Evolutionary conservation across 2,329 filamentous ascomycete genomes (phyloP), one percentile per base, ranked within the genome.

Genomic region (Emydomyces testavorans): DNA sequence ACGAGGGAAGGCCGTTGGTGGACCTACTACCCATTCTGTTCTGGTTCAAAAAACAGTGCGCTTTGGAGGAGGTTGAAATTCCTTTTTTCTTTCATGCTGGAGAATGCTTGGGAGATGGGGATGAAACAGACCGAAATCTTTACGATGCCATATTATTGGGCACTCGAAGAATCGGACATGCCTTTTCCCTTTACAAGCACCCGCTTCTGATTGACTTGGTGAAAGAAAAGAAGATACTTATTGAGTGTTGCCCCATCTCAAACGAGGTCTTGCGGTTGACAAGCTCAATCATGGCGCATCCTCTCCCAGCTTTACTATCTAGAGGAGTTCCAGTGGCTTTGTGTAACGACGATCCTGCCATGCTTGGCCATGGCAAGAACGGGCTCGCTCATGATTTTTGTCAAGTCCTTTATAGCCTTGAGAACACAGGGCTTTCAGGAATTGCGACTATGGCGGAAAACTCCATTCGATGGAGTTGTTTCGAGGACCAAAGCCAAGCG

Each of bases 21-120:
- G 84, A 92, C 55, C 69, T 94, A 2, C 75, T 90, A 0, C 88
- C 89, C 0, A 79, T 94, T 59, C 71, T 96, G 0, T 90, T 95
- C 65, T 95, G 87, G 87, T 95, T 96, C 74, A 81, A 82, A 54
- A 89, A 90, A 64, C 78, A 83, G 57, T 95, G 88, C 62, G 77
- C 78, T 0, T 75, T 85, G 60, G 82, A 87, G 58, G 79, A 77
- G 2, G 77, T 95, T 31, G 79, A 87, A 42, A 80, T 98, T 7
- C 90, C 90, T 0, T 94, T 95, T 71, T 94, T 94, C 71, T 93
- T 96, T 70, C 89, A 95, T 63, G 89, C 90, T 0, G 90, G 89
- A 54, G 89, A 95, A 66, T 86, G 80, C 28, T 77, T 94, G 0
- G 87, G 86, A 13, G 80, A 85, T 51, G 88, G 87, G 23, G 81